These are phyloP conservation scores for Ascochyta rabiei DNA, from an alignment of 2,329 filamentous ascomycete genomes.

Conservation along the genomic window DNA sequence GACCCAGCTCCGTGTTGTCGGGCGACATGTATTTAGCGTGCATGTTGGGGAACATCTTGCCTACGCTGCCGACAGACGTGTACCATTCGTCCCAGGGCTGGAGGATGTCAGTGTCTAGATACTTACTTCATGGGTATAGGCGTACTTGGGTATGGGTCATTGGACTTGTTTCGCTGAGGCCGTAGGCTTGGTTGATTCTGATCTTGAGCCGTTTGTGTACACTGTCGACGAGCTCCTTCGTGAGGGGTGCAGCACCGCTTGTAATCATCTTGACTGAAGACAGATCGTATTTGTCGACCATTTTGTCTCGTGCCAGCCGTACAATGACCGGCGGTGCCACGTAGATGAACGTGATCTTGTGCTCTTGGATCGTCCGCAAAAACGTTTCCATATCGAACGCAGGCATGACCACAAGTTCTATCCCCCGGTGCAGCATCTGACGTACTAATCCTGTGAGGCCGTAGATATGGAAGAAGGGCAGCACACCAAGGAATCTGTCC, in stretches of 20 bases:
- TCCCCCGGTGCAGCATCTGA: slow-evolving; percentile 68
- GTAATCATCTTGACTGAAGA: slow-evolving; percentile 80
- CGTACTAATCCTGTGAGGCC: slow-evolving; percentile 77
- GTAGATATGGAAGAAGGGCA: slow-evolving; percentile 93
- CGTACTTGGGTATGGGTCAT: slow-evolving; percentile 34
- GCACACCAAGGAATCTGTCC: slow-evolving; percentile 76
- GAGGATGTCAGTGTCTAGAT: neutral
- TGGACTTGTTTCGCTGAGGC: slow-evolving; percentile 33
- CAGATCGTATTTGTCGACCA: slow-evolving; percentile 80
- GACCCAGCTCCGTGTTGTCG: slow-evolving; percentile 61
- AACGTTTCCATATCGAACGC: slow-evolving; percentile 82
- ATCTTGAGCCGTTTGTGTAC: slow-evolving; percentile 72
- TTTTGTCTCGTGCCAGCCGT: slow-evolving; percentile 75
- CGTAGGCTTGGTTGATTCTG: slow-evolving; percentile 35
- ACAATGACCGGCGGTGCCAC: slow-evolving; percentile 85
- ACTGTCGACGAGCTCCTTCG: slow-evolving; percentile 75
- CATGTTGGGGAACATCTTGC: slow-evolving; percentile 77
- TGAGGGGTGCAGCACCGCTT: slow-evolving; percentile 83
- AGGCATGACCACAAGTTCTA: slow-evolving; percentile 71
- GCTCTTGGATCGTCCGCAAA: slow-evolving; percentile 74
- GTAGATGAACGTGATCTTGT: slow-evolving; percentile 76
- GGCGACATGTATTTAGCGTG: slow-evolving; percentile 76
- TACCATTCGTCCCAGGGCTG: slow-evolving; percentile 36
- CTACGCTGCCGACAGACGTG: slow-evolving; percentile 70
- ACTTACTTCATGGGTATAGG: neutral